Percentiles rank a stretch among this genome's conserved stretches.
Conservation (phyloP, 108 stramenopile species). For the Skeletonema potamos region DNA sequence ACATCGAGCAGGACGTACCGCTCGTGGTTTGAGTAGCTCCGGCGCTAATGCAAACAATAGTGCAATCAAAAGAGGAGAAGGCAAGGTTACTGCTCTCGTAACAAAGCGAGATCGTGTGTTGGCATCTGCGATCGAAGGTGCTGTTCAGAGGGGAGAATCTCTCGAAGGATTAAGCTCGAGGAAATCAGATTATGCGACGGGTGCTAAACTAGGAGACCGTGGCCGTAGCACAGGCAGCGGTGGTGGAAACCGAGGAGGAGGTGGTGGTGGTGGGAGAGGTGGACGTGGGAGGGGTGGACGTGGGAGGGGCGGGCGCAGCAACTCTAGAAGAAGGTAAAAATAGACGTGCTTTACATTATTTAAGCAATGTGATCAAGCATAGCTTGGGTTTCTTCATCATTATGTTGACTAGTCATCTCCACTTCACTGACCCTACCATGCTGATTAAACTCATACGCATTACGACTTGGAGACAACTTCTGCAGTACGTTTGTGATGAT, state of each 20-base stretch:
- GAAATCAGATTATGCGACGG: conserved; percentile 80
- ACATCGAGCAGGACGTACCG: conserved; percentile 90
- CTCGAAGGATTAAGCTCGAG: conserved; percentile 79
- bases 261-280: conserved; percentile 12
- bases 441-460: conserved; percentile 18
- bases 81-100: conserved; percentile 84
- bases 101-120: conserved; percentile 85
- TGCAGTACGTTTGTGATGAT: conserved; percentile 47
- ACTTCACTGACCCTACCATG: background rate
- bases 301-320: conserved; percentile 2
- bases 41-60: background rate
- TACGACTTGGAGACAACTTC: conserved; percentile 39
- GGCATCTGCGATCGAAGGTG: conserved; percentile 82
- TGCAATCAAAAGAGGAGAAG: conserved; percentile 49
- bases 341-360: background rate
- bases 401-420: conserved; percentile 2
- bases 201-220: conserved; percentile 41
- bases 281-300: conserved; percentile 16
- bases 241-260: conserved; percentile 10
- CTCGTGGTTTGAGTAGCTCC: conserved; percentile 57
- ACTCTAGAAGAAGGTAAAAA: background rate
- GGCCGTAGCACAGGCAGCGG: background rate
- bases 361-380: conserved; percentile 16
- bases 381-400: conserved; percentile 12
- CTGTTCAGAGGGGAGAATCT: conserved; percentile 75